Conservation (phyloP, 2,329 filamentous ascomycete genomes). For the Zalaria obscura region DNA sequence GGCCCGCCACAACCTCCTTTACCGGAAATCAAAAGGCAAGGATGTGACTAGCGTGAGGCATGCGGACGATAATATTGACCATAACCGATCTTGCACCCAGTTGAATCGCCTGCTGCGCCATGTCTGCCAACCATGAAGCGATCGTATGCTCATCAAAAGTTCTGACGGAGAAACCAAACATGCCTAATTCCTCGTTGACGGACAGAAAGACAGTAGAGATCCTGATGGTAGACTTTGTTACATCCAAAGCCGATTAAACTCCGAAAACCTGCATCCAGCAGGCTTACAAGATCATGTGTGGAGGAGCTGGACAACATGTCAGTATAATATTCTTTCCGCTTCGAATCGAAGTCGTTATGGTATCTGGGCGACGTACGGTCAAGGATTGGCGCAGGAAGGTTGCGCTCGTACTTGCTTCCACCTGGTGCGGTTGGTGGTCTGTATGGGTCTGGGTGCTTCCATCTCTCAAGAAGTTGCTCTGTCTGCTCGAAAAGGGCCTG, state of each 20-base stretch:
- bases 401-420: constrained; percentile 94
- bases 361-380: constrained; percentile 48
- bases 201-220: no score
- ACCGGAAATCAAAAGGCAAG: no score
- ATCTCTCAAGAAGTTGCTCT: constrained; percentile 74
- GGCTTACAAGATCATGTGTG: constrained; percentile 31
- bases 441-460: constrained; percentile 97
- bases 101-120: no score
- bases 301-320: constrained; percentile 28
- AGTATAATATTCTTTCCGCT: not conserved
- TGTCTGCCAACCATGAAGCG: no score
- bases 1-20: no score
- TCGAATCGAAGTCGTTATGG: not conserved
- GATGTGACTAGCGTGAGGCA: no score
- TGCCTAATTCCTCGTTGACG: no score
- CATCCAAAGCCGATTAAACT: constrained; percentile 6
- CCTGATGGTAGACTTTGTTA: not conserved
- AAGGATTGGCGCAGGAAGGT: constrained; percentile 65
- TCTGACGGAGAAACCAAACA: no score
- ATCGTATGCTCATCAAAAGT: no score
- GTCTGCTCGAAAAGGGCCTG: constrained; percentile 78
- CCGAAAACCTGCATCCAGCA: not conserved
- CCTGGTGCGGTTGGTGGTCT: constrained; percentile 79
- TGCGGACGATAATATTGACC: no score
- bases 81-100: no score